These are phyloP conservation scores for Jamesozyma rosinii DNA, from an alignment of 805 yeast species.

Conservation along the genomic window DNA sequence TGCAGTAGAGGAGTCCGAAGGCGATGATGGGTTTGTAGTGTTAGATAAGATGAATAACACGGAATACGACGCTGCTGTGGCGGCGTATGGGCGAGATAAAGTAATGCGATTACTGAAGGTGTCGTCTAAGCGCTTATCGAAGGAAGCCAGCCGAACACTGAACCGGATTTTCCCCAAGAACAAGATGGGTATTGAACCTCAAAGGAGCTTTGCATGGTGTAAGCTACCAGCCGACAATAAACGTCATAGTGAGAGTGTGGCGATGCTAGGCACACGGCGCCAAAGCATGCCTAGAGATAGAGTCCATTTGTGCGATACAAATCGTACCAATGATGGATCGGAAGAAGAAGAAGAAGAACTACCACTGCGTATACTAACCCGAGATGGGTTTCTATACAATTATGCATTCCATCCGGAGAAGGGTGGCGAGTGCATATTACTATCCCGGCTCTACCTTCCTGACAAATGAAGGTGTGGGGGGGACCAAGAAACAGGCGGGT, in stretches of 20 bases:
- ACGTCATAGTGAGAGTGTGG: neutral
- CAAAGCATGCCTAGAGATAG: too few relatives aligned
- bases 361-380: neutral
- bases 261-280: neutral
- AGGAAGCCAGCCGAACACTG: slow-evolving; percentile 75
- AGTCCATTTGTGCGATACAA: too few relatives aligned
- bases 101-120: slow-evolving; percentile 32
- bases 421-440: slow-evolving; percentile 83
- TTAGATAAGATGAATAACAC: too few relatives aligned
- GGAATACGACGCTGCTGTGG: too few relatives aligned
- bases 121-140: slow-evolving; percentile 64
- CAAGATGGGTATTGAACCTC: slow-evolving; percentile 51
- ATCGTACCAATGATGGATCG: neutral
- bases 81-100: neutral
- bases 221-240: slow-evolving; percentile 43
- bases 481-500: too few relatives aligned
- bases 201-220: slow-evolving; percentile 80
- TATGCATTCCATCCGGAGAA: slow-evolving; percentile 63
- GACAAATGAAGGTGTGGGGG: too few relatives aligned
- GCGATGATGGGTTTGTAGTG: neutral
- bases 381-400: slow-evolving; percentile 59
- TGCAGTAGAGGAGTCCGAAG: neutral
- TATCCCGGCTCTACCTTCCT: slow-evolving; percentile 49
- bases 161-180: slow-evolving; percentile 70
- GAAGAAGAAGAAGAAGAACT: neutral